Conservation (phyloP, 2,329 filamentous ascomycete genomes). For the Parascedosporium putredinis region DNA sequence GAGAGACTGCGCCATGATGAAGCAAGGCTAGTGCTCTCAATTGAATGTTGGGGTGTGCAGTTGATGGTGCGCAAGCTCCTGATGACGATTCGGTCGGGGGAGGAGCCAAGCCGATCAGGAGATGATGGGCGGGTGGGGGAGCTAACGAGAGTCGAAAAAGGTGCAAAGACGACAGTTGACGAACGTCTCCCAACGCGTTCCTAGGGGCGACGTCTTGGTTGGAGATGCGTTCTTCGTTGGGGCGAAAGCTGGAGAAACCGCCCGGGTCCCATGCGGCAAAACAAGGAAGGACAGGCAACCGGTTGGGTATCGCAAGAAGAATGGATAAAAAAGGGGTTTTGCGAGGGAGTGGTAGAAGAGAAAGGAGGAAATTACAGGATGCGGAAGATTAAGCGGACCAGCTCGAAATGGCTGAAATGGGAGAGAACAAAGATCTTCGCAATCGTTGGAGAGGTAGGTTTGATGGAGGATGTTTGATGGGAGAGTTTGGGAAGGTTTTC, state of each 20-base stretch:
- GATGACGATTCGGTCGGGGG: too few species aligned
- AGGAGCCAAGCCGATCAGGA: not conserved
- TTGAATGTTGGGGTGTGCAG: not conserved
- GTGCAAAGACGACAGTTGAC: not conserved
- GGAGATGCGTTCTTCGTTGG: not conserved
- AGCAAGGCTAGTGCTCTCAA: conserved; percentile 2
- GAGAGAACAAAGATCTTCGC: not conserved
- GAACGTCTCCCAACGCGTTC: not conserved
- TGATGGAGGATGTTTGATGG: conserved; percentile 2
- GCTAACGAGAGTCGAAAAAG: too few species aligned
- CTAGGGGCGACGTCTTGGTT: too few species aligned
- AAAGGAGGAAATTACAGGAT: not conserved
- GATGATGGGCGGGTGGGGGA: not conserved
- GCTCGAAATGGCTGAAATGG: conserved; percentile 3
- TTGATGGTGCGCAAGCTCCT: not conserved
- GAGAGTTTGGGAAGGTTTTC: not conserved
- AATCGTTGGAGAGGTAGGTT: not conserved
- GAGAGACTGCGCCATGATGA: conserved; percentile 50
- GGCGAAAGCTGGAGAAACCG: conserved; percentile 6
- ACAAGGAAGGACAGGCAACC: conserved; percentile 2
- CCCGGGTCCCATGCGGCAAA: conserved; percentile 8
- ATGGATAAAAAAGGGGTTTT: not conserved
- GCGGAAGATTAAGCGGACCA: not conserved
- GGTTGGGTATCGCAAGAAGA: conserved; percentile 6
- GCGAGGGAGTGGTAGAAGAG: not conserved